Evolutionary conservation across 2,329 filamentous ascomycete genomes (phyloP).

Genomic region (Cercospora zeina): DNA sequence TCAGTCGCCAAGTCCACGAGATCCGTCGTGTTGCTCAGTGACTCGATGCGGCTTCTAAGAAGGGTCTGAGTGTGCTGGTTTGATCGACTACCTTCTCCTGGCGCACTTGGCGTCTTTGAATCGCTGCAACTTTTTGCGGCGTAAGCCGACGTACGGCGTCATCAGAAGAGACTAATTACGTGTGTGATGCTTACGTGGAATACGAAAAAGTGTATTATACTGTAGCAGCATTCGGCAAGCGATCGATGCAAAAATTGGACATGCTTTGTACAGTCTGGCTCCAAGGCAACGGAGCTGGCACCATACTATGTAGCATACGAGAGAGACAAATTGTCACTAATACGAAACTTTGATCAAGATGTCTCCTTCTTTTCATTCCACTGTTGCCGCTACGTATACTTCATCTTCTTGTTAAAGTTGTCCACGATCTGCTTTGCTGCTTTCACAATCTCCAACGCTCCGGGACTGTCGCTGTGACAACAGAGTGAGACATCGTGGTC

Average conservation of each 20-base stretch:
- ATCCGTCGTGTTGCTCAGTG: slow-evolving; percentile 27
- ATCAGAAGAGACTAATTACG: neutral
- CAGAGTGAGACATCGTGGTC: slow-evolving; percentile 48
- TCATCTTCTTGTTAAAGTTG: slow-evolving; percentile 42
- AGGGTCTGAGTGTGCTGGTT: slow-evolving; percentile 18
- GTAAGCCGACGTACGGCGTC: no score
- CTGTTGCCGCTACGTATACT: slow-evolving; percentile 22
- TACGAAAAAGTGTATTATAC: slow-evolving; percentile 1
- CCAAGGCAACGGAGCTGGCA: neutral
- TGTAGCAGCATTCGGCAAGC: neutral
- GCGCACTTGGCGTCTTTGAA: neutral
- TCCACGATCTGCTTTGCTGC: slow-evolving; percentile 47
- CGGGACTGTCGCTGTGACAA: slow-evolving; percentile 50
- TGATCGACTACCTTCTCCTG: neutral
- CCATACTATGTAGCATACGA: neutral
- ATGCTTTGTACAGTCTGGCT: slow-evolving; percentile 8
- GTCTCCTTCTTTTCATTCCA: neutral
- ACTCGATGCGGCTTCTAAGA: slow-evolving; percentile 24
- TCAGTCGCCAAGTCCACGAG: slow-evolving; percentile 37
- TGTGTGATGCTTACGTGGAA: slow-evolving; percentile 1
- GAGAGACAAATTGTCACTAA: neutral
- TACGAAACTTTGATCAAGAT: neutral
- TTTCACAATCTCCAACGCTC: slow-evolving; percentile 48
- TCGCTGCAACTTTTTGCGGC: neutral
- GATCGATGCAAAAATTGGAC: neutral